phyloP scores from a whole-genome alignment of 495 filamentous ascomycete genomes.

The Venustampulla echinocandica region DNA sequence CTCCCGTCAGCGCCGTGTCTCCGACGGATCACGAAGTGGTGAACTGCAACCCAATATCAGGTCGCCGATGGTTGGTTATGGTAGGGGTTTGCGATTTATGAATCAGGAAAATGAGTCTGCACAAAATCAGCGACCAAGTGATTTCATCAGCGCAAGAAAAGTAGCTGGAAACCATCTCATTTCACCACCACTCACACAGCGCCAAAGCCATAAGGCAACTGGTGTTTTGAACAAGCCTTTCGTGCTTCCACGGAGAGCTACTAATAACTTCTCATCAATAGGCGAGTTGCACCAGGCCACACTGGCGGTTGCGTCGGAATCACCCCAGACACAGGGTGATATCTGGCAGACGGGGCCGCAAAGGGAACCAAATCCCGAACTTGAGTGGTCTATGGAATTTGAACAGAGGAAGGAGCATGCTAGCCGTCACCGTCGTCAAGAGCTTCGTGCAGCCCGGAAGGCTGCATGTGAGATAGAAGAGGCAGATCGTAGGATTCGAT shows the following conservation, averaged over 20 bases:
- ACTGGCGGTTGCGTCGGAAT: neutral
- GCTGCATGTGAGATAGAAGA: neutral
- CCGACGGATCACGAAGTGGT: neutral
- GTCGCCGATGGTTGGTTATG: too few relatives aligned
- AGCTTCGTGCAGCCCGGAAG: slow-evolving; percentile 8
- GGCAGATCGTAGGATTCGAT: neutral
- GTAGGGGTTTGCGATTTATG: too few relatives aligned
- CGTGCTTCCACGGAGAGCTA: slow-evolving; percentile 21
- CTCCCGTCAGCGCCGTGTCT: neutral
- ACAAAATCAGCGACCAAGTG: slow-evolving; percentile 2
- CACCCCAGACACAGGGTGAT: neutral
- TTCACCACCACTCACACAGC: slow-evolving; percentile 2
- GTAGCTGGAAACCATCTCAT: slow-evolving; percentile 6
- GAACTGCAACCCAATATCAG: too few relatives aligned
- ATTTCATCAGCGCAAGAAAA: slow-evolving; percentile 20
- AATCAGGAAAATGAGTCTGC: too few relatives aligned
- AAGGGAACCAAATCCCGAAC: slow-evolving; percentile 18
- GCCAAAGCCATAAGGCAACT: neutral
- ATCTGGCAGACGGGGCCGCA: neutral
- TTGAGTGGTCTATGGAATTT: slow-evolving; percentile 29
- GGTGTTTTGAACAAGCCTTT: slow-evolving; percentile 28
- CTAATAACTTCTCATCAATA: neutral
- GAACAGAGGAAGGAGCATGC: slow-evolving; percentile 27
- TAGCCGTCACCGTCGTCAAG: slow-evolving; percentile 21
- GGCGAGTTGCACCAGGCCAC: slow-evolving; percentile 12